Percentiles rank a stretch among this genome's conserved stretches.
Conservation (phyloP, 306 rosid genomes). For the Carpinus fangiana region DNA sequence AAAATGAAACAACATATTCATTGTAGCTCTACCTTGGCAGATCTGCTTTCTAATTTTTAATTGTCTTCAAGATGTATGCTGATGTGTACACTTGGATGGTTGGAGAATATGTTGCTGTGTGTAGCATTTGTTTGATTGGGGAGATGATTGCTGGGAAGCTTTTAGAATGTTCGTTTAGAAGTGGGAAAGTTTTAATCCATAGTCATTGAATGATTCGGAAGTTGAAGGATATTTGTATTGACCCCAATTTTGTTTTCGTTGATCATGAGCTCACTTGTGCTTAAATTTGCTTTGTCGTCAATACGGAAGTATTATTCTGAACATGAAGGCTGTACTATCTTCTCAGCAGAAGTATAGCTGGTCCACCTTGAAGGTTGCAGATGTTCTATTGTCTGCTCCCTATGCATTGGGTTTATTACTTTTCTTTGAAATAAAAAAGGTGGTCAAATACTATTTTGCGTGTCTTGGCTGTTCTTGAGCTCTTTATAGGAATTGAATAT, state of each 20-base stretch:
- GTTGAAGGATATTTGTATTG: background rate
- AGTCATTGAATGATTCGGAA: background rate
- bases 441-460: background rate
- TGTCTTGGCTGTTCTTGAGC: background rate
- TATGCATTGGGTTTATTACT: background rate
- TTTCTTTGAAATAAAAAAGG: background rate
- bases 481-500: background rate
- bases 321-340: background rate
- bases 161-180: background rate
- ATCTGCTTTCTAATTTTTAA: background rate
- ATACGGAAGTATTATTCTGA: background rate
- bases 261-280: background rate
- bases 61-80: background rate
- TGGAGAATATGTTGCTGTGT: background rate
- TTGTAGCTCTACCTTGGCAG: background rate
- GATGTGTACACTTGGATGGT: background rate
- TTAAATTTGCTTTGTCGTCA: background rate
- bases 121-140: background rate
- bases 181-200: background rate
- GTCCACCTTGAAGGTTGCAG: constrained; percentile 8
- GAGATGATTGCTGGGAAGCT: background rate
- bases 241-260: background rate
- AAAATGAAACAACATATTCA: background rate
- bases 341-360: background rate
- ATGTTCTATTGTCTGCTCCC: background rate